phyloP scores from a whole-genome alignment of 495 filamentous ascomycete species.

The Zalerion maritima region DNA sequence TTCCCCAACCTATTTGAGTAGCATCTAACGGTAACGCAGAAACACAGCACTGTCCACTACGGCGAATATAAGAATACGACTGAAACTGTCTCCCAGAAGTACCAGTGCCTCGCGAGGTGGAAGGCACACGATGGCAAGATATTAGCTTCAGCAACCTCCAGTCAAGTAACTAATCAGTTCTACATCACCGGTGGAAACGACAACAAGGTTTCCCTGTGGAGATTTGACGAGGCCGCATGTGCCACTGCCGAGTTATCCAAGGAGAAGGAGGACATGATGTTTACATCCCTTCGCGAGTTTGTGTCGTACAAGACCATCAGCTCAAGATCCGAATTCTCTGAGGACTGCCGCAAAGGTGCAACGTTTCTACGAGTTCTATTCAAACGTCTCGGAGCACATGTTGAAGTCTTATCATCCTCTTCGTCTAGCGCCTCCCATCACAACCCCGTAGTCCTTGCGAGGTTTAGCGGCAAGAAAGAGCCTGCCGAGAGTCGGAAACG shows the following conservation, averaged over 20 bases:
- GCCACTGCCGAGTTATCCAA: slow-evolving; percentile 12
- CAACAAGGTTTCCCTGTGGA: slow-evolving; percentile 76
- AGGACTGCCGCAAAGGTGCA: slow-evolving; percentile 85
- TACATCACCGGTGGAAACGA: slow-evolving; percentile 95
- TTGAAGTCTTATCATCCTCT: slow-evolving; percentile 75
- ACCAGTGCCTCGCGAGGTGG: slow-evolving; percentile 72
- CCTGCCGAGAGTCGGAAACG: slow-evolving; percentile 51
- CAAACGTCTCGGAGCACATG: slow-evolving; percentile 76
- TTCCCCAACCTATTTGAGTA: neutral
- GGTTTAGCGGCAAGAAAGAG: slow-evolving; percentile 57
- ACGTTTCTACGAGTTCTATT: slow-evolving; percentile 80
- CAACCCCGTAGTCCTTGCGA: slow-evolving; percentile 83
- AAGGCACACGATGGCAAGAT: slow-evolving; percentile 75
- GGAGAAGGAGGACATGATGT: slow-evolving; percentile 51
- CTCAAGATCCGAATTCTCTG: slow-evolving; percentile 62
- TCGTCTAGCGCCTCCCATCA: slow-evolving; percentile 50
- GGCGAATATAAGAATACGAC: slow-evolving; percentile 28
- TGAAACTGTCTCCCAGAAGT: slow-evolving; percentile 74
- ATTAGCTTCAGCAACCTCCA: slow-evolving; percentile 67
- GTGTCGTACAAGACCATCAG: slow-evolving; percentile 86
- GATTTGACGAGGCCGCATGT: slow-evolving; percentile 44
- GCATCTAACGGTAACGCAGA: slow-evolving; percentile 20
- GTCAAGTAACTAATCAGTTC: slow-evolving; percentile 49
- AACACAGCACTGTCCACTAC: slow-evolving; percentile 43
- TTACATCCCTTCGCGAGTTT: slow-evolving; percentile 68